Conservation (phyloP, 169 alveolate genomes). For the Hepatocystis sp. region DNA sequence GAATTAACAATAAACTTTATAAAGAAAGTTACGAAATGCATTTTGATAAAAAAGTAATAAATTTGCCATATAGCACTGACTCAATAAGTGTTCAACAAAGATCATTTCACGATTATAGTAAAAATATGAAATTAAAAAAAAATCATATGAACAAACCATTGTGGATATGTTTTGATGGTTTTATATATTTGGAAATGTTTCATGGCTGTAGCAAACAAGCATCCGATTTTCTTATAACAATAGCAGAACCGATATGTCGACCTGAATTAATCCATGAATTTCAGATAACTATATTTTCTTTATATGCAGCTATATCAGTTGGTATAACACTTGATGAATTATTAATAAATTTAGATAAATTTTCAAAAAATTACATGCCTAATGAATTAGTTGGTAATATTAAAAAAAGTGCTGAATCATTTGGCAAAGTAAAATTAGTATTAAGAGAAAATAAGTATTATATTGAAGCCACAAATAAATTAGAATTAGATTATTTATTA, state of each 20-base stretch:
- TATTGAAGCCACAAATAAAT: slow-evolving; percentile 92
- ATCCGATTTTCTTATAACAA: slow-evolving; percentile 96
- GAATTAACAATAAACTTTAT: slow-evolving; percentile 31
- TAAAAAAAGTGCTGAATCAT: slow-evolving; percentile 88
- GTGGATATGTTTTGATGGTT: slow-evolving; percentile 94
- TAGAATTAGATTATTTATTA: slow-evolving; percentile 88
- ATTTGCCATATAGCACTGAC: slow-evolving; percentile 87
- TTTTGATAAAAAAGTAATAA: slow-evolving; percentile 68
- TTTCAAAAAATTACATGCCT: slow-evolving; percentile 94
- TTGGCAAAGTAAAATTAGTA: slow-evolving; percentile 96
- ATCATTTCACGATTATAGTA: slow-evolving; percentile 88
- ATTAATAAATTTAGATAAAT: slow-evolving; percentile 90
- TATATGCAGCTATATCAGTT: slow-evolving; percentile 98
- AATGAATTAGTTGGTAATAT: slow-evolving; percentile 87
- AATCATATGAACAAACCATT: slow-evolving; percentile 89
- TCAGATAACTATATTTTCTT: slow-evolving; percentile 91
- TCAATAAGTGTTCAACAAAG: slow-evolving; percentile 84
- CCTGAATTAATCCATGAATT: slow-evolving; percentile 98
- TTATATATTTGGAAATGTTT: slow-evolving; percentile 87
- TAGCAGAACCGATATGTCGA: slow-evolving; percentile 98
- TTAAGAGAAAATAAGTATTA: slow-evolving; percentile 93
- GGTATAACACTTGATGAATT: slow-evolving; percentile 95
- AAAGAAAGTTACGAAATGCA: slow-evolving; percentile 66
- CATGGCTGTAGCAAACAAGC: slow-evolving; percentile 91
- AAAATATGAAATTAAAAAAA: slow-evolving; percentile 82